phyloP scores from a whole-genome alignment of 768 basidiomycete species.

The Sutorius australiensis region DNA sequence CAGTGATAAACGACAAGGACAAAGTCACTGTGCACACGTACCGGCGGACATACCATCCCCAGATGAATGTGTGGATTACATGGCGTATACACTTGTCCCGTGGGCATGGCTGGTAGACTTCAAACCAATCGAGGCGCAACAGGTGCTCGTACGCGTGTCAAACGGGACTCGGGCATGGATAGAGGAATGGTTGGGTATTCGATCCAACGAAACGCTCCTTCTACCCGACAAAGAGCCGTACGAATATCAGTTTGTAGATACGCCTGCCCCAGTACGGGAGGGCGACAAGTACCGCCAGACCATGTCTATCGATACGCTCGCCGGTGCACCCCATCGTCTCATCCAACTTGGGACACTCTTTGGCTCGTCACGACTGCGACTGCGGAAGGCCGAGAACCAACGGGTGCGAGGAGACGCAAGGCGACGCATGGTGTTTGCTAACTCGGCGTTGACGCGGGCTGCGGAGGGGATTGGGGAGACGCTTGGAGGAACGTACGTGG shows the following conservation, averaged over 20 bases:
- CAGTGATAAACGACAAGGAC: slow-evolving; percentile 46
- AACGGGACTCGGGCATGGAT: slow-evolving; percentile 41
- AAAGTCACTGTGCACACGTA: slow-evolving; percentile 47
- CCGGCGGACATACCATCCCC: slow-evolving; percentile 35
- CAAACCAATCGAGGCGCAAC: slow-evolving; percentile 32
- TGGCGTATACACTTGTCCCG: slow-evolving; percentile 56
- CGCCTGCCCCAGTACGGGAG: slow-evolving; percentile 2
- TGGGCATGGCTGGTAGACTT: slow-evolving; percentile 73
- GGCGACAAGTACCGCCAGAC: slow-evolving; percentile 10
- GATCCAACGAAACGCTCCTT: slow-evolving; percentile 37
- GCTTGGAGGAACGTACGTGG: slow-evolving; percentile 51
- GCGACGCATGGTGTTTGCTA: slow-evolving; percentile 53
- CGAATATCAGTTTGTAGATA: slow-evolving; percentile 35
- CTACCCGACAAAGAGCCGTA: slow-evolving; percentile 58
- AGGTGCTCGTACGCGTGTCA: slow-evolving; percentile 46
- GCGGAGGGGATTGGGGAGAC: slow-evolving; percentile 42
- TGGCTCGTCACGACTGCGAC: slow-evolving; percentile 64
- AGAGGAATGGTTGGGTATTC: slow-evolving; percentile 23
- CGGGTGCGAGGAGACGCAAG: slow-evolving; percentile 47
- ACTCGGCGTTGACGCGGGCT: slow-evolving; percentile 42
- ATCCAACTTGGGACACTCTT: slow-evolving; percentile 74
- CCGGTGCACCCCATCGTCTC: slow-evolving; percentile 38
- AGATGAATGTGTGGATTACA: slow-evolving; percentile 59
- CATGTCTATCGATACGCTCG: slow-evolving; percentile 12
- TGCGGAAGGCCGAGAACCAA: slow-evolving; percentile 40